Conservation (phyloP, 352 stramenopile genomes). For the Phytophthora crassamura region DNA sequence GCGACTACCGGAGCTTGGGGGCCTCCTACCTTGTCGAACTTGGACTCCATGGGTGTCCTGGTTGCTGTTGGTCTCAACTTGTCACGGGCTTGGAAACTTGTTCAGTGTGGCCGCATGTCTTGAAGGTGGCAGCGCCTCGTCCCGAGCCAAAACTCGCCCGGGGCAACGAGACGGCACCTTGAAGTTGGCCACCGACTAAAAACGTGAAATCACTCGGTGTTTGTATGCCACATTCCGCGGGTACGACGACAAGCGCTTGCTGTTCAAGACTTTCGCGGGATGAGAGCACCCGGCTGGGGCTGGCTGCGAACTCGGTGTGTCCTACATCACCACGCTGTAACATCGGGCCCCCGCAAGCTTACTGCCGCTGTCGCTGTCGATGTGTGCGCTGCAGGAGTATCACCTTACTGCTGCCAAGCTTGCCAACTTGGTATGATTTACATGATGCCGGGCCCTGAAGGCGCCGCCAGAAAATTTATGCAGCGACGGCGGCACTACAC, state of each 20-base stretch:
- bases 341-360: no score
- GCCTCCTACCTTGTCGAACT: conserved; percentile 13
- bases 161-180: conserved; percentile 10
- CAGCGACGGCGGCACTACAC: no score
- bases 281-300: no score
- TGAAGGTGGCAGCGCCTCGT: conserved; percentile 1
- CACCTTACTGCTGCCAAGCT: no score
- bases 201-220: neutral
- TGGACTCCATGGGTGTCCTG: conserved; percentile 10
- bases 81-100: conserved; percentile 14
- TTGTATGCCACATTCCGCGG: no score
- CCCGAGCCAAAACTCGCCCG: neutral
- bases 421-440: no score
- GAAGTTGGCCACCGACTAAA: conserved; percentile 15
- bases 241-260: neutral
- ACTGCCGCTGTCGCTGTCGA: no score
- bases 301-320: no score
- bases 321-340: no score
- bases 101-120: conserved; percentile 15
- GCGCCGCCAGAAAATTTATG: no score
- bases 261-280: neutral
- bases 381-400: no score
- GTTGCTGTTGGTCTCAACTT: conserved; percentile 1
- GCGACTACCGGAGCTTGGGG: neutral
- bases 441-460: no score